Base-by-base conservation (phyloP, 352 stramenopile species). In the Phytophthora aleatoria region DNA sequence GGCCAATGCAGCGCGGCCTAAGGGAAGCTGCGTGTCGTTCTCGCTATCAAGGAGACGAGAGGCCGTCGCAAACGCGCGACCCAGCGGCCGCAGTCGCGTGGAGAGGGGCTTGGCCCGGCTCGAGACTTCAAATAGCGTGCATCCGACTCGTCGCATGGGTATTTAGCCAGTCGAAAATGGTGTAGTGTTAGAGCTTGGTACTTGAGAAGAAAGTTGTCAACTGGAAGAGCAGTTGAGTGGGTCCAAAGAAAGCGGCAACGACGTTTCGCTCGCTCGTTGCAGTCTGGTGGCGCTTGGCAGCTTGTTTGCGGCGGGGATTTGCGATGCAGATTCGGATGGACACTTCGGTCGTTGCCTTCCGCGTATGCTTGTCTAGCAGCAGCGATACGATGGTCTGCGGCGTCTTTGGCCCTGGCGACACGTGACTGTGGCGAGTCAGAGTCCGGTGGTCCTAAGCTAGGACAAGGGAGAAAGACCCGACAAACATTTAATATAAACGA, bases 141-240 rank as follows among this genome's bases (percentile, higher is more conserved):
- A 55, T 3, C 59, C 54, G 28, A 69, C 65, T 36, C 67, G 67
- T 61, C 56, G 67, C 67, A 74, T 74, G 51, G 30, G 26, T 11
- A 4, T 45, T 45, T 45, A 45, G 39, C 9, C 11, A 45, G 39
- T 9, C 30, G 5, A 13, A 33, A 15, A 20, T 20, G 20, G 20
- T 20, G 20, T 20, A 20, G 20, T 20, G 20, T 7, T 60, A 8
- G 7, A 6, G 53, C 28, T 43, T 53, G 42, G 39, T 44, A 11
- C 16, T 41, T 55, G 7, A 47, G 36, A 13, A 44, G 43, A n/a
- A 71, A 54, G 41, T 63, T 41, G 57, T 45, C 57, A 71, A 67
- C 26, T 66, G 57, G 49, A 20, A 20, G 47, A 9, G 30, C 45
- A 38, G 41, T 16, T 9, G 10, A n/a, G 27, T 0, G 39, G 26